Conservation (phyloP, 768 basidiomycete genomes). For the Albatrellus ellisii region DNA sequence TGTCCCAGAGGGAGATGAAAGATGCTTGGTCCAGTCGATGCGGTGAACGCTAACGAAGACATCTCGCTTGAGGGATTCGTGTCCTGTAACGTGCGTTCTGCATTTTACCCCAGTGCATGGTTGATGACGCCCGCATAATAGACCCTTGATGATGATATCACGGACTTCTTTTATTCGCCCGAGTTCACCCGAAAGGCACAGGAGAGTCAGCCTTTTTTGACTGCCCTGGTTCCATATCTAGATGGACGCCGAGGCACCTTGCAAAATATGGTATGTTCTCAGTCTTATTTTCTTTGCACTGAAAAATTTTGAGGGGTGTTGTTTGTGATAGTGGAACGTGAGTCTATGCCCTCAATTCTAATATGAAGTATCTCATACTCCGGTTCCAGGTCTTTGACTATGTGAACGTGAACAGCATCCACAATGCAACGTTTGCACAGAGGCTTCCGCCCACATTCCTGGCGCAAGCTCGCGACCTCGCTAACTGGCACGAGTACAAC, state of each 20-base stretch:
- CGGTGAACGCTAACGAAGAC: conserved; percentile 47
- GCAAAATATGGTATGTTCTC: conserved; percentile 44
- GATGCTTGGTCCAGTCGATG: conserved; percentile 31
- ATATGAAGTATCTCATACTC: too few species aligned
- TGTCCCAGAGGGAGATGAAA: neutral
- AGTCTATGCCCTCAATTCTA: conserved; percentile 5
- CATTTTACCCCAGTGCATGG: neutral
- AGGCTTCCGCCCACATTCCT: conserved; percentile 36
- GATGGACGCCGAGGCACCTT: conserved; percentile 39
- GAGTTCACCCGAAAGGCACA: conserved; percentile 32
- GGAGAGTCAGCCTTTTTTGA: conserved; percentile 35
- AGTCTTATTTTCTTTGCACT: neutral
- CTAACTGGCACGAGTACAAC: conserved; percentile 62
- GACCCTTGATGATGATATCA: conserved; percentile 22
- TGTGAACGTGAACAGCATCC: conserved; percentile 60
- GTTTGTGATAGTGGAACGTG: conserved; percentile 31
- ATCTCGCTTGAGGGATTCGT: conserved; percentile 56
- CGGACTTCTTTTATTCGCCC: conserved; percentile 40
- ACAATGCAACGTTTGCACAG: conserved; percentile 41
- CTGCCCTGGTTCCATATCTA: conserved; percentile 34
- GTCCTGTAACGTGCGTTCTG: conserved; percentile 34
- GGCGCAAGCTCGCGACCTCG: conserved; percentile 43
- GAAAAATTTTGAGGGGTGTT: neutral
- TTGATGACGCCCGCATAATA: neutral
- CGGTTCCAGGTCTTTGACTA: conserved; percentile 46